Evolutionary conservation across 2,329 filamentous ascomycete genomes (phyloP).

Genomic region (Pleomassaria siparia): DNA sequence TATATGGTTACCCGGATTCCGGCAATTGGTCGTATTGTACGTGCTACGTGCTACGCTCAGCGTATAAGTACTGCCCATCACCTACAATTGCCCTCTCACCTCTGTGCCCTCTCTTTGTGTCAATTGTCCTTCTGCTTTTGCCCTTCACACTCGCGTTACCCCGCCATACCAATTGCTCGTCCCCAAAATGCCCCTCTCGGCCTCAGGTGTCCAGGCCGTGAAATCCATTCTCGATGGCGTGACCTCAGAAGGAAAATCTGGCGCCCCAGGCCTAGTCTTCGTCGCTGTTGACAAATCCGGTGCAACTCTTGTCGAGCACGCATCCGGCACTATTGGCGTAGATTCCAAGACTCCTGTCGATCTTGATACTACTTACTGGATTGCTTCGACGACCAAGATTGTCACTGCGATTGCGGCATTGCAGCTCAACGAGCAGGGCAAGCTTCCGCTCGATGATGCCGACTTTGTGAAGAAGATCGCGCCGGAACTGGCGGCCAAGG

Average conservation of each 20-base stretch:
- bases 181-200: slow-evolving; percentile 32
- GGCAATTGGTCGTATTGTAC: no score
- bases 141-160: not conserved
- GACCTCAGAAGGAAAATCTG: slow-evolving; percentile 27
- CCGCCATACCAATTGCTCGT: not conserved
- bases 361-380: slow-evolving; percentile 62
- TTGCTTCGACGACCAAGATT: slow-evolving; percentile 54
- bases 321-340: slow-evolving; percentile 46
- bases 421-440: slow-evolving; percentile 42
- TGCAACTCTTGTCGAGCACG: slow-evolving; percentile 44
- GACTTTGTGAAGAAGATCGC: slow-evolving; percentile 32
- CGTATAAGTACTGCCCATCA: not conserved
- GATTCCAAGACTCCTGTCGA: slow-evolving; percentile 55
- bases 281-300: slow-evolving; percentile 49
- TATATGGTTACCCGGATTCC: no score
- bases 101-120: not conserved
- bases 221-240: slow-evolving; percentile 39
- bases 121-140: not conserved
- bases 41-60: no score
- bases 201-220: slow-evolving; percentile 33
- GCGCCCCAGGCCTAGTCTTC: slow-evolving; percentile 49
- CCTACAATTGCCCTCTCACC: not conserved
- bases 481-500: slow-evolving; percentile 45
- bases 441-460: slow-evolving; percentile 38
- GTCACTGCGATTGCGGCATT: slow-evolving; percentile 35